phyloP scores from a whole-genome alignment of 1,284 basidiomycete species.

The Serendipita sp. region DNA sequence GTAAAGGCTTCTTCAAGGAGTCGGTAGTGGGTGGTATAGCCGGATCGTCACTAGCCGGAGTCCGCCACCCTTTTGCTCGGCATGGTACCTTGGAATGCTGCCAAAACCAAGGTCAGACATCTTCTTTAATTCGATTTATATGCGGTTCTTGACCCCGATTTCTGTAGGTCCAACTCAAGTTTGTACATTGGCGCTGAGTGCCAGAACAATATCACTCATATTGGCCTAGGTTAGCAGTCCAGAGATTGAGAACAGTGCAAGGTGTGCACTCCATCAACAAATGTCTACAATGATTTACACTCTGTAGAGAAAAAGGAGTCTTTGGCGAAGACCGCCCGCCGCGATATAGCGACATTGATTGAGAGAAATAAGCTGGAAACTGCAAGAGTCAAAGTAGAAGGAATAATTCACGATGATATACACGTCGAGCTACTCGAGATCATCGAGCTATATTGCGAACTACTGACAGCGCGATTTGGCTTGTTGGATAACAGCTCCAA shows the following conservation, averaged over 20 bases:
- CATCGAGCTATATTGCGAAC: constrained; percentile 86
- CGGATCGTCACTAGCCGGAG: not conserved
- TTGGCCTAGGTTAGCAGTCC: constrained; percentile 61
- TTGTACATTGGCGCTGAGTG: not conserved
- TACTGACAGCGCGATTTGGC: constrained; percentile 84
- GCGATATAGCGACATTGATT: constrained; percentile 65
- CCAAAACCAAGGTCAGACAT: constrained; percentile 15
- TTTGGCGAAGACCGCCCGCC: constrained; percentile 68
- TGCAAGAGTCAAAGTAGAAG: constrained; percentile 70
- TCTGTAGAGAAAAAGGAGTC: constrained; percentile 73
- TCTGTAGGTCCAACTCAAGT: constrained; percentile 16
- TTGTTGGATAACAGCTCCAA: constrained; percentile 69
- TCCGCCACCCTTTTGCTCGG: not conserved
- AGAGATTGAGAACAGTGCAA: constrained; percentile 77
- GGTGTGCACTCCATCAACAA: not conserved
- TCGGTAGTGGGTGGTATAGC: not conserved
- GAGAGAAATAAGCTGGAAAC: constrained; percentile 74
- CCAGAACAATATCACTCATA: constrained; percentile 1
- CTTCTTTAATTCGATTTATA: not conserved
- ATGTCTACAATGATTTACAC: not conserved
- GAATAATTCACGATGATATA: constrained; percentile 70
- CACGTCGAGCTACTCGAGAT: constrained; percentile 79
- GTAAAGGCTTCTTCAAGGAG: not conserved
- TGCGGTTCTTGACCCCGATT: not conserved
- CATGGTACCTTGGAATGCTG: constrained; percentile 17